These are phyloP conservation scores for Colletotrichum filicis DNA, from an alignment of 2,329 filamentous ascomycete species.

Conservation along the genomic window DNA sequence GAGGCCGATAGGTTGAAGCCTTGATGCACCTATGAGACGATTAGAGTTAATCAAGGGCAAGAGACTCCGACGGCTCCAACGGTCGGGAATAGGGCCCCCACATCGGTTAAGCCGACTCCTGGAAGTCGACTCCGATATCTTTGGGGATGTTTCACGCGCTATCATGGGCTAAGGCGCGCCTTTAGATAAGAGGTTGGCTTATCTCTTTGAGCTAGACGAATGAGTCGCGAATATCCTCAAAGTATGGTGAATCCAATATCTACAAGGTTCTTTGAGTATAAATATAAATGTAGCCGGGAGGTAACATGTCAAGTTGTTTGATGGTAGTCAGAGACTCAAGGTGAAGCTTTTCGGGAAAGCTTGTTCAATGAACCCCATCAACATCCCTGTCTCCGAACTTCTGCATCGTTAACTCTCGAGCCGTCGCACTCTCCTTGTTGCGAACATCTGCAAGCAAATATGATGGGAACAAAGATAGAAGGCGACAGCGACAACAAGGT, in stretches of 20 bases:
- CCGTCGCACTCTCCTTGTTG: background rate
- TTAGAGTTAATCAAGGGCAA: background rate
- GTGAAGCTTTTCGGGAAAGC: background rate
- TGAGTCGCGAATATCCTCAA: background rate
- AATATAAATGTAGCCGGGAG: background rate
- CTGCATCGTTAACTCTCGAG: background rate
- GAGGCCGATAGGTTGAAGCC: background rate
- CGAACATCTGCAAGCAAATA: background rate
- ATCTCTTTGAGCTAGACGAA: background rate
- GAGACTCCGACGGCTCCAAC: background rate
- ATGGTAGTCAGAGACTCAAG: background rate
- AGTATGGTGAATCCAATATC: background rate
- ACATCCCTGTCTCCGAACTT: background rate
- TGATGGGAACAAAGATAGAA: background rate
- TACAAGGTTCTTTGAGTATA: background rate
- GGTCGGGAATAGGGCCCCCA: background rate
- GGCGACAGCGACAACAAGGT: background rate
- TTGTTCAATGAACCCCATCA: background rate
- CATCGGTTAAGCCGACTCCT: background rate
- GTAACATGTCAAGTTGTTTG: background rate
- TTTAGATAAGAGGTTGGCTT: slow-evolving; percentile 5
- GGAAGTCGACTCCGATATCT: slow-evolving; percentile 10
- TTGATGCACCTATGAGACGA: background rate
- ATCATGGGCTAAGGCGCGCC: background rate
- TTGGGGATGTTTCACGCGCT: background rate